Base-by-base conservation (phyloP, 2,329 filamentous ascomycete species). In the Diplodia sapinea region DNA sequence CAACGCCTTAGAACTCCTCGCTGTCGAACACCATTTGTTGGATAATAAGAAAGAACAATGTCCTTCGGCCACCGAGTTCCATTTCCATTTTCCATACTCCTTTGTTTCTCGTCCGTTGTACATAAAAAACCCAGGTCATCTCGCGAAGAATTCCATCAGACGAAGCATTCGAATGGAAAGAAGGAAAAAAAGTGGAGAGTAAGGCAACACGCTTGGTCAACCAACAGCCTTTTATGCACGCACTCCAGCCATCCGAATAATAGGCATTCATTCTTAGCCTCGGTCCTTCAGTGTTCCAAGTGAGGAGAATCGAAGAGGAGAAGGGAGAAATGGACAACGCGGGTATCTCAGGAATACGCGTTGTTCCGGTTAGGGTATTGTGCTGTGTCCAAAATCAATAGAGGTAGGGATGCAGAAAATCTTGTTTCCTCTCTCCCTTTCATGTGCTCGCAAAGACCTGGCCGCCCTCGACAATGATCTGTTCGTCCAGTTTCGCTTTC, bases 401-500 rank as follows among this genome's bases (percentile, higher is more conserved):
- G 57, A 33, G 49, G 57, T n/a, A 20, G 20, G 26, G 38, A 33
- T 17, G 29, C 20, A 17, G 26, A n/a, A 29, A 7, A 31, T 23
- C 9, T 49, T 12, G 29, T 12, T 33, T 47, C 17, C 3, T 20
- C 43, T 47, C 20, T 47, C 43, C 17, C n/a, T 43, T 17, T 57
- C 47, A 61, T 29, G 47, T 47, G 49, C 65, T 62, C 20, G 47
- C 33, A 29, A 62, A 61, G 36, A 87, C 84, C 64, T 78, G 81
- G 2, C 87, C 87, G 2, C 83, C 84, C 70, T 89, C 86, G 12
- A 89, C 85, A 69, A 89, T 83, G 72, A 88, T 84, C 79, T 87
- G 83, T 74, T 88, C 85, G 71, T 88, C 86, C 57, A 88, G 76
- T 70, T 81, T 81, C 71, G 81, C 80, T 63, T 81, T 81, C 4